A percentile compares a stretch with the other conserved stretches of the same genome.
Evolutionary conservation across 2,329 filamentous ascomycete genomes (phyloP).

Genomic region (Metarhizium humberi): DNA sequence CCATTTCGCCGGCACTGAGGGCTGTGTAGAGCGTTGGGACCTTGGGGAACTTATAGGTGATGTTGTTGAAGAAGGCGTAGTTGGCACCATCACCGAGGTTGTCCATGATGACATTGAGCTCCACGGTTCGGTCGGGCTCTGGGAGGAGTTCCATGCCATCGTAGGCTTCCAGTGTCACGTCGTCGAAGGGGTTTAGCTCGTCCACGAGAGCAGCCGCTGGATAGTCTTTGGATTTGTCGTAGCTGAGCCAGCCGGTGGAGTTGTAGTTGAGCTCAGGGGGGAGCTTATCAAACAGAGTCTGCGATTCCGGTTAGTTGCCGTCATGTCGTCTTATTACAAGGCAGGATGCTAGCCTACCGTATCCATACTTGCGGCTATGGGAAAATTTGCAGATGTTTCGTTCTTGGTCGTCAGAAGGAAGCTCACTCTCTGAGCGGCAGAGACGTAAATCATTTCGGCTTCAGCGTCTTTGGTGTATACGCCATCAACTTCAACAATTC

Average conservation of each 20-base stretch:
- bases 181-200: conserved; percentile 61
- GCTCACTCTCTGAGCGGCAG: conserved; percentile 57
- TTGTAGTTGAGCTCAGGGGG: conserved; percentile 61
- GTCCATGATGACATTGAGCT: conserved; percentile 54
- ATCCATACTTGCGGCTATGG: conserved; percentile 63
- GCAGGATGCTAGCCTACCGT: conserved; percentile 30
- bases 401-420: conserved; percentile 56
- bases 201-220: conserved; percentile 46
- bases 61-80: conserved; percentile 63
- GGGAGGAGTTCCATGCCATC: conserved; percentile 54
- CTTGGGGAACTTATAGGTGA: conserved; percentile 65
- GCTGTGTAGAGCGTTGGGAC: conserved; percentile 75
- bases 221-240: conserved; percentile 36
- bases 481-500: conserved; percentile 65
- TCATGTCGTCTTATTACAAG: background rate
- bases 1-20: conserved; percentile 51
- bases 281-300: conserved; percentile 59
- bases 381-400: conserved; percentile 52
- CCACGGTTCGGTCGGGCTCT: conserved; percentile 53
- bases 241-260: conserved; percentile 55
- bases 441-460: conserved; percentile 55
- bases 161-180: conserved; percentile 59
- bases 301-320: background rate
- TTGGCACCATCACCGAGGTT: conserved; percentile 52
- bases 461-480: conserved; percentile 54